Evolutionary conservation across 179 eudicot species (phyloP).

Genomic region (Actinidia polygama): DNA sequence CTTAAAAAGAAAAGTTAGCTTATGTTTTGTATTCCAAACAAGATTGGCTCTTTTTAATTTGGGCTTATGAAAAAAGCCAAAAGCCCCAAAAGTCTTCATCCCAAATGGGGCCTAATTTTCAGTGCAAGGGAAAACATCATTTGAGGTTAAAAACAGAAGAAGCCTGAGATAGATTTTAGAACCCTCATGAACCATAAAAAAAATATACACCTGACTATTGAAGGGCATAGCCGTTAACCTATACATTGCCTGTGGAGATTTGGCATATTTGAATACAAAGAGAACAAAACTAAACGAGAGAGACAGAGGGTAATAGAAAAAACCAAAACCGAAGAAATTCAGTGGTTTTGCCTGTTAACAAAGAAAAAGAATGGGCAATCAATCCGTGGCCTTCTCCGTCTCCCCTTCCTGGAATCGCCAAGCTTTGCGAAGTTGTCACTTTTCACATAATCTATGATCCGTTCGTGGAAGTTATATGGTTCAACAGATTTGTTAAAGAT

Average conservation of each 20-base stretch:
- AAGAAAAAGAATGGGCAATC: not conserved
- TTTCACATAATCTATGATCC: slow-evolving; percentile 9
- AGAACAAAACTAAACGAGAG: too few relatives aligned
- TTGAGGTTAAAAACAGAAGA: not conserved
- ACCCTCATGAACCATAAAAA: too few relatives aligned
- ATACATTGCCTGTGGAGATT: slow-evolving; percentile 12
- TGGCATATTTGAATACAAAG: not conserved
- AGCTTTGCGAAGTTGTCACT: not conserved
- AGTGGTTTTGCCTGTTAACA: not conserved
- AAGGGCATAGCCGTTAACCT: not conserved
- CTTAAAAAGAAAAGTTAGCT: too few relatives aligned
- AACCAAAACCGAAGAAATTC: not conserved
- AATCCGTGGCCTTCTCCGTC: not conserved
- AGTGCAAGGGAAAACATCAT: too few relatives aligned
- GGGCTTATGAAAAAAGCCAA: too few relatives aligned
- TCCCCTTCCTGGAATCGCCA: not conserved
- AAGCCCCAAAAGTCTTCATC: too few relatives aligned
- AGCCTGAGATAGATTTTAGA: not conserved
- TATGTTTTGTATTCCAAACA: too few relatives aligned
- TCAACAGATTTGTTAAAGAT: not conserved
- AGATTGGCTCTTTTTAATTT: too few relatives aligned
- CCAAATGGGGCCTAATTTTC: too few relatives aligned
- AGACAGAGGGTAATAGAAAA: not conserved
- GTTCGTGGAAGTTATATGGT: not conserved
- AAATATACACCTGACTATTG: too few relatives aligned